These are phyloP conservation scores for Candida tetrigidarum DNA, from an alignment of 1,139 yeast genomes.

Conservation along the genomic window DNA sequence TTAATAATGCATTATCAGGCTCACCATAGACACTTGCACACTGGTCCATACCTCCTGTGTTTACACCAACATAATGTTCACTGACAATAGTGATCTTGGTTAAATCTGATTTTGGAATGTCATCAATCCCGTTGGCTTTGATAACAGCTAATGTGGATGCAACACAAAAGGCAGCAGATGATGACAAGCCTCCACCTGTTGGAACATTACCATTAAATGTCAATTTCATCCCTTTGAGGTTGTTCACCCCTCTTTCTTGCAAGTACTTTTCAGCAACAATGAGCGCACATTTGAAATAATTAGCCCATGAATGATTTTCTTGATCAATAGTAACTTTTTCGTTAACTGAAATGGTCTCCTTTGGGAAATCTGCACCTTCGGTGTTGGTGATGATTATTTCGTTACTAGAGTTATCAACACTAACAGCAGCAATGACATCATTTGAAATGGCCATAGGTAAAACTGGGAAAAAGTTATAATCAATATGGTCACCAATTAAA, in stretches of 20 bases:
- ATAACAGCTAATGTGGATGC: conserved; percentile 65
- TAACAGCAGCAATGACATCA: conserved; percentile 61
- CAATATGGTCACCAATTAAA: conserved; percentile 77
- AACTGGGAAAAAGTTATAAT: conserved; percentile 68
- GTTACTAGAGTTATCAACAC: conserved; percentile 24
- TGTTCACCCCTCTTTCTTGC: conserved; percentile 29
- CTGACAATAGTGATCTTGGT: conserved; percentile 67
- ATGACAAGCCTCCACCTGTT: conserved; percentile 72
- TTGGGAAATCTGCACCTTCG: conserved; percentile 31
- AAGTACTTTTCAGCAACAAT: conserved; percentile 62
- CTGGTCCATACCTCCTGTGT: conserved; percentile 83
- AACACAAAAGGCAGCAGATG: conserved; percentile 76
- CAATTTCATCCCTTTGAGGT: conserved; percentile 52
- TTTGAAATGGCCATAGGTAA: conserved; percentile 78
- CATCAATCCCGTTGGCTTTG: conserved; percentile 51
- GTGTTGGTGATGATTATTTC: conserved; percentile 48
- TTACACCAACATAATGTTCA: conserved; percentile 76
- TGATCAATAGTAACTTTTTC: conserved; percentile 46
- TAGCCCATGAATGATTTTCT: conserved; percentile 58
- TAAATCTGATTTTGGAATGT: conserved; percentile 54
- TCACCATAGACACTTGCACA: conserved; percentile 75
- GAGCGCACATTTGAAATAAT: conserved; percentile 70
- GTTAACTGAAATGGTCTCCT: conserved; percentile 38
- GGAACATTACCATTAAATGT: conserved; percentile 71
- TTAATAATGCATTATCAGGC: conserved; percentile 58